Evolutionary conservation across 148 eudicot genomes (phyloP).

Genomic region (Vaccinium myrtillus): DNA sequence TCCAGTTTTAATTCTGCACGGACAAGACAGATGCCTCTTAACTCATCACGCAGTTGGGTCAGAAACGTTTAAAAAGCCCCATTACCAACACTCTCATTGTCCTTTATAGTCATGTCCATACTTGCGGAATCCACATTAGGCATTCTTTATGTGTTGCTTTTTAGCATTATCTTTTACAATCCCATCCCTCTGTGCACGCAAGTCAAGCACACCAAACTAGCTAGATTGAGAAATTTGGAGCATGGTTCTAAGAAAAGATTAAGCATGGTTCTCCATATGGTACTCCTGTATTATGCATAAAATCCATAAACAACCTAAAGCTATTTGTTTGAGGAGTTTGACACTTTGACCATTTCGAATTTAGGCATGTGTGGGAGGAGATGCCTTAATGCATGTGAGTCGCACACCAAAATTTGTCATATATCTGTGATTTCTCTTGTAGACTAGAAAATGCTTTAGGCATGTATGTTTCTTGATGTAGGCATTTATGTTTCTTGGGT

Average conservation of each 20-base stretch:
- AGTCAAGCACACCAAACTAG: no score
- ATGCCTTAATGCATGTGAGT: no score
- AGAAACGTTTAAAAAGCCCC: background rate
- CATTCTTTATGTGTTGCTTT: background rate
- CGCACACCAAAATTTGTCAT: no score
- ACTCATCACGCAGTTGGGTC: background rate
- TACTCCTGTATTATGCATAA: background rate
- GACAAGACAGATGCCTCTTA: background rate
- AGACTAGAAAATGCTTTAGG: background rate
- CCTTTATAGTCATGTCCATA: background rate
- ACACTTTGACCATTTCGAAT: background rate
- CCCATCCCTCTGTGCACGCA: background rate
- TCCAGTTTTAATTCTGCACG: background rate
- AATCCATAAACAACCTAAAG: background rate
- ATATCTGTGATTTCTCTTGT: background rate
- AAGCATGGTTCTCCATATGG: background rate
- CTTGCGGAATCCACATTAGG: background rate
- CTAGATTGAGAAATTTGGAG: background rate
- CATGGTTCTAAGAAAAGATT: background rate
- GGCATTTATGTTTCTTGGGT: background rate
- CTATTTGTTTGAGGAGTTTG: background rate
- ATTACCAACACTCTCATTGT: background rate
- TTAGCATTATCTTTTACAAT: background rate
- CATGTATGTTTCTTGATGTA: background rate
- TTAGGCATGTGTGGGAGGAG: background rate